A percentile compares a stretch with the other conserved stretches of the same genome.
These are phyloP conservation scores for Dioscorea cayenensis DNA, from an alignment of 116 monocot genomes.

Conservation along the genomic window DNA sequence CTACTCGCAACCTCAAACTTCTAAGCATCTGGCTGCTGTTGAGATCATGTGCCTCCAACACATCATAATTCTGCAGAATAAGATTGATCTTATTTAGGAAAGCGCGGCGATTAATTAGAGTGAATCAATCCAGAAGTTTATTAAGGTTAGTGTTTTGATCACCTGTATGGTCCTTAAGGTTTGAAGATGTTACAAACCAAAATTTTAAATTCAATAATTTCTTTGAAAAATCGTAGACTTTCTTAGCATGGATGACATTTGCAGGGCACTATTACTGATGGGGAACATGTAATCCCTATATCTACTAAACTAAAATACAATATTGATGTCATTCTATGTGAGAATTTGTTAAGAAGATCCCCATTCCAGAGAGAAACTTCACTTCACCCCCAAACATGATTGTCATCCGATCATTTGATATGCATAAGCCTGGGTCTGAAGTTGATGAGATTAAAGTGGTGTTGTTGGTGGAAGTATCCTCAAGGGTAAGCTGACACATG, in stretches of 20 bases:
- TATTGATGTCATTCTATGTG: slow-evolving; percentile 85
- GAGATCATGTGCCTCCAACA: slow-evolving; percentile 92
- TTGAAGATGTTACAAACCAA: background rate
- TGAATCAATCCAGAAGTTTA: slow-evolving; percentile 90
- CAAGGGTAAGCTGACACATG: slow-evolving; percentile 38
- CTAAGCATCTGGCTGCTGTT: slow-evolving; percentile 95
- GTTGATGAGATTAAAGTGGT: slow-evolving; percentile 93
- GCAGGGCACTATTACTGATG: slow-evolving; percentile 93
- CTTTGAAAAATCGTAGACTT: background rate
- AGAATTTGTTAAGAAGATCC: slow-evolving; percentile 93
- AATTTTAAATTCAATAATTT: background rate
- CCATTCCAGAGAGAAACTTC: slow-evolving; percentile 84
- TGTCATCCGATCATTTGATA: slow-evolving; percentile 94
- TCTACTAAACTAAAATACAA: slow-evolving; percentile 95
- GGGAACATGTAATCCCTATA: slow-evolving; percentile 89
- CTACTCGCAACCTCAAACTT: slow-evolving; percentile 96
- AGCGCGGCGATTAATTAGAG: slow-evolving; percentile 92
- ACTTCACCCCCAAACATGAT: slow-evolving; percentile 87
- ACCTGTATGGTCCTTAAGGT: background rate
- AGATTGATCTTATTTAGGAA: slow-evolving; percentile 95
- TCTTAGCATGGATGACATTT: background rate
- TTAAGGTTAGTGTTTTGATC: slow-evolving; percentile 45
- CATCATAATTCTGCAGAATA: slow-evolving; percentile 92
- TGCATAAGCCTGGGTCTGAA: slow-evolving; percentile 96
- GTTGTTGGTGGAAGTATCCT: slow-evolving; percentile 98